phyloP scores from a whole-genome alignment of 768 basidiomycete species.

The Crepidotus variabilis region DNA sequence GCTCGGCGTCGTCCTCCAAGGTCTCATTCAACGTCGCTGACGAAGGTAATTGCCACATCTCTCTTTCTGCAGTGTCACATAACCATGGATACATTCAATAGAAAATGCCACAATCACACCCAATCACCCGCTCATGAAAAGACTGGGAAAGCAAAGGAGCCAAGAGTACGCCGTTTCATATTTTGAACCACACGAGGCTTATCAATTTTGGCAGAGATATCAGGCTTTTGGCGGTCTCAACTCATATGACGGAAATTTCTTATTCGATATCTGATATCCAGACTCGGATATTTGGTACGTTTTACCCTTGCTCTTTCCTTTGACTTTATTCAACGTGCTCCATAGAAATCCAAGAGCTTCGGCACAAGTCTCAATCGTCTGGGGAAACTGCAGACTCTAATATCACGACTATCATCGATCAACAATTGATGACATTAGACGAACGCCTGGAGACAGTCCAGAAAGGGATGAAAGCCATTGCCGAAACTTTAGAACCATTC shows the following conservation, averaged over 20 bases:
- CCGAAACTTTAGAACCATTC: conserved; percentile 61
- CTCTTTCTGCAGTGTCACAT: conserved; percentile 9
- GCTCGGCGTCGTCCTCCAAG: conserved; percentile 50
- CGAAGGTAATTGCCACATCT: conserved; percentile 47
- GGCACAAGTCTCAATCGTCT: conserved; percentile 77
- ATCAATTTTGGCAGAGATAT: conserved; percentile 53
- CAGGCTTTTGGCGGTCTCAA: conserved; percentile 72
- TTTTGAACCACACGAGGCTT: conserved; percentile 9
- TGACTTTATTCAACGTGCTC: neutral
- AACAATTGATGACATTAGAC: conserved; percentile 74
- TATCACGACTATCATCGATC: conserved; percentile 72
- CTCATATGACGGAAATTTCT: conserved; percentile 83
- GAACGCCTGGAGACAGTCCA: conserved; percentile 73
- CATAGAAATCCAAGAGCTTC: conserved; percentile 87
- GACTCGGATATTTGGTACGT: conserved; percentile 83
- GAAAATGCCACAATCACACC: conserved; percentile 74
- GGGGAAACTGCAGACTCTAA: conserved; percentile 48
- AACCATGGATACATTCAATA: conserved; percentile 21
- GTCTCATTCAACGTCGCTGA: conserved; percentile 53
- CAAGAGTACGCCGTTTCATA: conserved; percentile 55
- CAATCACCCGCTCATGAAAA: conserved; percentile 41
- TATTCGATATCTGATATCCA: conserved; percentile 88
- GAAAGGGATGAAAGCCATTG: conserved; percentile 66
- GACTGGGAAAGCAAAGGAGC: conserved; percentile 52
- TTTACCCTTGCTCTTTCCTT: conserved; percentile 1